Base-by-base conservation (phyloP, 306 rosid species). In the Alnus rubra region DNA sequence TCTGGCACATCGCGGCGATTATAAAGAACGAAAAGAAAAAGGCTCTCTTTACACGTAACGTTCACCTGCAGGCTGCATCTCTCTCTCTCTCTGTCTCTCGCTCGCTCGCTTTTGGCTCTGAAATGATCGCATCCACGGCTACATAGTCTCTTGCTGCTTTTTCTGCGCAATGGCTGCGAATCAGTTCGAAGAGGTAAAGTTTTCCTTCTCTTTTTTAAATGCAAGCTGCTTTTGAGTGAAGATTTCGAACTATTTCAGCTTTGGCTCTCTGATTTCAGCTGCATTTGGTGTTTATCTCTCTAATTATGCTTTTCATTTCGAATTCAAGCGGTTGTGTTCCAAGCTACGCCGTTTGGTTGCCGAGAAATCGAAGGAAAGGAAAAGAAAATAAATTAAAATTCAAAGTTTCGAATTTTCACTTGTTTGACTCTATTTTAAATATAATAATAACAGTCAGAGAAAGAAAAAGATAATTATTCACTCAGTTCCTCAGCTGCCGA, bases 181-280 rank as follows among this genome's bases (percentile, higher is more conserved):
- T 84, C 79, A 78, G 59, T 82, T 82, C 30, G 74, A 16, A 5
- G 86, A 86, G 90, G 96, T 91, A 85, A 73, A 4, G 30, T 77
- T 74, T 37, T 50, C 74, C 50, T 35, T 53, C 19, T 54, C 37
- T 67, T 60, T 13, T 73, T 56, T 52, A 14, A 71, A 15, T 74
- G 78, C 62, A 30, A 56, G 62, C 58, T 55, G 31, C 12, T 78
- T 64, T 50, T 73, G 80, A 45, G 55, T 23, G 3, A 13, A 28
- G 75, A 18, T 76, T 35, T 55, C 62, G 23, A 58, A 11, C 56
- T 60, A 2, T 60, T 55, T 19, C 67, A 55, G 18, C 37, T 80
- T 76, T 49, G 45, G 9, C 28, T 73, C 50, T 54, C 28, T 51
- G 48, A 73, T 82, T 39, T 50, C n/a, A 72, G 69, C 78, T 81